Conservation (phyloP, 495 filamentous ascomycete genomes). For the Penicillium roqueforti region DNA sequence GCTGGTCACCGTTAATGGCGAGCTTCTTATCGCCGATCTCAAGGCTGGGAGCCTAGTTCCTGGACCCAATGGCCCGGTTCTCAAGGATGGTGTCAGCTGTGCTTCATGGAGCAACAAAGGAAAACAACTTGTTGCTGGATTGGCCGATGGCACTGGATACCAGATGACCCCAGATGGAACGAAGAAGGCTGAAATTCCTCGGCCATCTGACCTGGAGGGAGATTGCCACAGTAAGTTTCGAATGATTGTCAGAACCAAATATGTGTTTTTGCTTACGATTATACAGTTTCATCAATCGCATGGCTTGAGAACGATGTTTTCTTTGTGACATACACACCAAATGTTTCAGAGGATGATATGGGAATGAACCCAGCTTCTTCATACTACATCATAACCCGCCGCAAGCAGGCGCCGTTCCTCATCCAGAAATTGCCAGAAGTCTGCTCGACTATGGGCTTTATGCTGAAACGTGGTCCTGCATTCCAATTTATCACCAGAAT, state of each 20-base stretch:
- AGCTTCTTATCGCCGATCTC: slow-evolving; percentile 79
- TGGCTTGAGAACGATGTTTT: slow-evolving; percentile 92
- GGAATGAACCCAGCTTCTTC: slow-evolving; percentile 52
- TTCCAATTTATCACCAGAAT: slow-evolving; percentile 74
- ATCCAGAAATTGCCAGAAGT: slow-evolving; percentile 72
- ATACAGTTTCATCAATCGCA: slow-evolving; percentile 71
- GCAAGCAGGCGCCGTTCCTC: slow-evolving; percentile 51
- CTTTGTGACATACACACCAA: slow-evolving; percentile 68
- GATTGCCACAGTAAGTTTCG: slow-evolving; percentile 61
- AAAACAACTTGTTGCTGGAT: slow-evolving; percentile 87
- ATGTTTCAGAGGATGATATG: slow-evolving; percentile 50
- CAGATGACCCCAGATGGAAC: slow-evolving; percentile 81
- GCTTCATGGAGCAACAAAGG: slow-evolving; percentile 89
- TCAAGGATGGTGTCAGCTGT: slow-evolving; percentile 75
- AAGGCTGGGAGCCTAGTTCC: slow-evolving; percentile 57
- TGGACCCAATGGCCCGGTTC: slow-evolving; percentile 58
- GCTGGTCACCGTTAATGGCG: slow-evolving; percentile 72
- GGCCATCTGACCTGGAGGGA: slow-evolving; percentile 61
- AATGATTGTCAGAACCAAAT: neutral
- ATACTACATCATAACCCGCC: slow-evolving; percentile 72
- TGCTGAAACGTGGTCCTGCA: slow-evolving; percentile 54
- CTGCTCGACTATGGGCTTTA: slow-evolving; percentile 59
- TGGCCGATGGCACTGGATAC: slow-evolving; percentile 71
- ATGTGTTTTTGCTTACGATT: slow-evolving; percentile 12
- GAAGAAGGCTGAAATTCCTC: slow-evolving; percentile 71